Conservation (phyloP, 306 rosid genomes). For the Spatholobus suberectus region DNA sequence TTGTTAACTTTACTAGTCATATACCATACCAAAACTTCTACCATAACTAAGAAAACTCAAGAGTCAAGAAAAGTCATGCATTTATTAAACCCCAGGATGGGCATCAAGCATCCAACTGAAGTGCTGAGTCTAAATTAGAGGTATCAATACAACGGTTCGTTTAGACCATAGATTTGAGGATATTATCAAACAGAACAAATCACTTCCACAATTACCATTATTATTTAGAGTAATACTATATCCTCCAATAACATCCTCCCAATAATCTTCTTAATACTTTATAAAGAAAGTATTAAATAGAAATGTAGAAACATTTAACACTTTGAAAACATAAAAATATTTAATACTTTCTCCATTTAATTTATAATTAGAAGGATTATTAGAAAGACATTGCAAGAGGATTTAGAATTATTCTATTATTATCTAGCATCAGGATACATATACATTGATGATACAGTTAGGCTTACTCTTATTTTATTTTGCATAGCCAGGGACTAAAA, state of each 20-base stretch:
- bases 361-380: background rate
- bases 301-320: background rate
- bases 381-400: background rate
- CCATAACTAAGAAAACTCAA: background rate
- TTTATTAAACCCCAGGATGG: background rate
- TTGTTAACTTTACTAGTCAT: background rate
- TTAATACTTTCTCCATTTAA: background rate
- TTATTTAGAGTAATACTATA: slow-evolving; percentile 3
- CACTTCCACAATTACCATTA: slow-evolving; percentile 4
- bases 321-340: background rate
- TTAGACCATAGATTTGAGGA: slow-evolving; percentile 15
- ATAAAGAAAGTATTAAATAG: background rate
- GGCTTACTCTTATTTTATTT: slow-evolving; percentile 26
- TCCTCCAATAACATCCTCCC: background rate
- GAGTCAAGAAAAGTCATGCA: background rate
- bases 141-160: slow-evolving; percentile 6
- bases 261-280: background rate
- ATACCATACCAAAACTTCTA: background rate
- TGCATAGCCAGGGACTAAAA: slow-evolving; percentile 11
- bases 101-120: background rate
- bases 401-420: background rate
- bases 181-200: background rate
- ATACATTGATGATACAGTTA: slow-evolving; percentile 33
- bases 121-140: background rate
- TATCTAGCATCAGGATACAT: slow-evolving; percentile 37